Evolutionary conservation across 495 filamentous ascomycete genomes (phyloP), one percentile per base, ranked within the genome.

Genomic region (Hypoxylon cercidicola): DNA sequence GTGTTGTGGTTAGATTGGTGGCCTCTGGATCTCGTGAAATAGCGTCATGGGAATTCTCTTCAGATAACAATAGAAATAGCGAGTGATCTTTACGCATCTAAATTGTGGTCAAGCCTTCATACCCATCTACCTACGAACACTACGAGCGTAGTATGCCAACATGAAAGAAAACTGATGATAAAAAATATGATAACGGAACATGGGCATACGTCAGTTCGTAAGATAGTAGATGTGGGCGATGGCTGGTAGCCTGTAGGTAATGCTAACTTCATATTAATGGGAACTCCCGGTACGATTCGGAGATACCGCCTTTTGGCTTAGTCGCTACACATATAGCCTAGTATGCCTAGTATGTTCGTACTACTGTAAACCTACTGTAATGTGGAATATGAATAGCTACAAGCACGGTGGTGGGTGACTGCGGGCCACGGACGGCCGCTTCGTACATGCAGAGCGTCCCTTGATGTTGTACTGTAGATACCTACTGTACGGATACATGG

Each of bases 251-350:
- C 57, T 34, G 64, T 34, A 67, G 34, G 53, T 62, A 62, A 66
- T 66, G 28, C 28, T 50, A 59, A 60, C 64, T 54, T 63, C 64
- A 68, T 63, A 58, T 50, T 55, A 45, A 63, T 60, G 55, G 65
- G 39, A 16, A 68, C 50, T 28, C 20, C 41, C 19, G 8, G 30
- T 48, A 30, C 41, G 16, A 21, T 20, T 60, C 65, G 65, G 65
- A 68, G 60, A 68, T 68, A 68, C 65, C 60, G 60, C 43, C 41
- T 55, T 37, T 41, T 65, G 23, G 44, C n/a, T 46, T 68, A 68
- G 54, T 43, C 41, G 35, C 34, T 52, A 62, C 59, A 45, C 30
- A 60, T 60, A 47, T 46, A 47, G 54, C 35, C 44, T 68, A 63
- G 59, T 51, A 35, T 41, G n/a, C 12, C 30, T 32, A 32, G 30